These are phyloP conservation scores for Escallonia rubra DNA, from an alignment of 129 eudicot genomes.

Conservation along the genomic window DNA sequence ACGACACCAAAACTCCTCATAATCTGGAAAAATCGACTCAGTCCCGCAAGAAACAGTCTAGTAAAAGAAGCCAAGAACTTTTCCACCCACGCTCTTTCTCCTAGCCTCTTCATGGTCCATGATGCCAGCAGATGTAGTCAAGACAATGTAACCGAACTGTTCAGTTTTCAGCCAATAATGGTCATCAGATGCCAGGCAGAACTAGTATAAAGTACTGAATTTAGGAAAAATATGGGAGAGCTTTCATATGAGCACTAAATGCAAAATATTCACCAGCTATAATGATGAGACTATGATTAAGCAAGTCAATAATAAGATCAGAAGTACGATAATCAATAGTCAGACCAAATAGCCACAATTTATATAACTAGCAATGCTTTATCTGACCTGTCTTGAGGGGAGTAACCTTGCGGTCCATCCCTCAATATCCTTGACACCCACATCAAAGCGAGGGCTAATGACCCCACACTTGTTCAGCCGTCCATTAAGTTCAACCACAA, in stretches of 20 bases:
- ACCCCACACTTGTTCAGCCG: slow-evolving; percentile 76
- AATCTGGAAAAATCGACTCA: background rate
- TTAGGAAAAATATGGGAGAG: no score
- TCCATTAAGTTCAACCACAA: slow-evolving; percentile 63
- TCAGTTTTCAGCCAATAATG: background rate
- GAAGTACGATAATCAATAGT: no score
- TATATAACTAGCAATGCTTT: background rate
- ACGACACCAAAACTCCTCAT: slow-evolving; percentile 8
- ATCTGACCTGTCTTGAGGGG: slow-evolving; percentile 66
- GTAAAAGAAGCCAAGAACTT: slow-evolving; percentile 74
- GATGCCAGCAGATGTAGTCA: slow-evolving; percentile 73
- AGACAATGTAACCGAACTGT: slow-evolving; percentile 67
- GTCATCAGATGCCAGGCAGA: no score
- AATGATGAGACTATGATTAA: no score
- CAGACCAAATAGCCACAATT: background rate
- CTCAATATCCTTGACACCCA: slow-evolving; percentile 66
- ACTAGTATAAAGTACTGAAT: no score
- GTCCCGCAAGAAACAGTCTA: background rate
- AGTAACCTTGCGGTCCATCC: slow-evolving; percentile 73
- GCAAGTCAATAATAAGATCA: no score
- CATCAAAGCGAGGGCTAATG: slow-evolving; percentile 73
- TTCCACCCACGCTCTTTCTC: slow-evolving; percentile 70
- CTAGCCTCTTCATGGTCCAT: slow-evolving; percentile 78
- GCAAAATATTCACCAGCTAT: no score
- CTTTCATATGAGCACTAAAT: no score